Base-by-base conservation (phyloP, 129 eudicot genomes). In the Flaveria ramosissima region DNA sequence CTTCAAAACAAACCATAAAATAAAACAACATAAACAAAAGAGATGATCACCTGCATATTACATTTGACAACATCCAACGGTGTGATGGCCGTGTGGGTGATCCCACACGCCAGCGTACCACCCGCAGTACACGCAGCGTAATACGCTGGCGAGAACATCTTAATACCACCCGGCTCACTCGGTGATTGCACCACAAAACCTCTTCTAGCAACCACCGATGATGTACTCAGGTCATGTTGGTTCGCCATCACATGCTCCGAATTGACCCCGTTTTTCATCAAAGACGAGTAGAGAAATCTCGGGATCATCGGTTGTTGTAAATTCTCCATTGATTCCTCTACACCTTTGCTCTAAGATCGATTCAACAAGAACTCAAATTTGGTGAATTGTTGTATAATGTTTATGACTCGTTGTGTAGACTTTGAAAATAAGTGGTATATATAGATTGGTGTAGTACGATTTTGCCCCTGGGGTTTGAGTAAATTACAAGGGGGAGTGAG, bases 21-120 rank as follows among this genome's bases (percentile, higher is more conserved):
- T 30, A 43, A 43, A 43, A 6, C 13, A 45, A 0, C 50, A 45
- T 45, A 45, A 45, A 45, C 50, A 45, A 45, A 45, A 9, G 41
- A 45, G 39, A 6, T 12, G 26, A 48, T 42, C 63, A 86, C 98
- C 98, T 93, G 98, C 98, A 93, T 93, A 39, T 93, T 93, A 76
- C 97, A 88, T 72, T 93, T 93, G 79, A 93, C 89, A 65, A 93
- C 83, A 90, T 93, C 98, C 19, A 93, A 85, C 42, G 98, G 98
- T 55, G 98, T 93, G 64, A 90, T 80, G 43, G 92, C 90, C 72
- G 72, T 87, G 73, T 93, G 98, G 78, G 98, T 88, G 23, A 77
- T 70, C 30, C 97, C 90, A 45, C 96, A 88, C 65, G 89, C 76
- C 36, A 90, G 68, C 16, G 78, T 72, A 56, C 98, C 98, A 24